Evolutionary conservation across 2,329 filamentous ascomycete genomes (phyloP).

Genomic region (Neofusicoccum sp.): DNA sequence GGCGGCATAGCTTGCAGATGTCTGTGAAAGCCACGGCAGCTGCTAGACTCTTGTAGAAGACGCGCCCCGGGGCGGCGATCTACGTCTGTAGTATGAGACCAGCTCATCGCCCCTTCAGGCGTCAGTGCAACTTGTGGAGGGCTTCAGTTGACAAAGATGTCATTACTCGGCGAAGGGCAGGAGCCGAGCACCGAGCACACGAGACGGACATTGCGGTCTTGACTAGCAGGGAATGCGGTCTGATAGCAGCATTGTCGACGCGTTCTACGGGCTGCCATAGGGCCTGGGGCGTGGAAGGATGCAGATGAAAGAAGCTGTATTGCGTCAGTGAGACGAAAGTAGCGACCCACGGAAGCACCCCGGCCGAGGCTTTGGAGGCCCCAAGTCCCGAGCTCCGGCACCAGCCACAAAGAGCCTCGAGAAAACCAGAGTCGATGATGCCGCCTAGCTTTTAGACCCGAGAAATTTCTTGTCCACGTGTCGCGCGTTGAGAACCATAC

Average conservation of each 20-base stretch:
- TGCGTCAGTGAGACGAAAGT: slow-evolving; percentile 8
- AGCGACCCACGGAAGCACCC: neutral
- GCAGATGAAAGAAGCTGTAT: neutral
- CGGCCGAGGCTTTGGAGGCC: neutral
- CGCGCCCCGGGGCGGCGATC: neutral
- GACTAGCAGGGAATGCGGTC: neutral
- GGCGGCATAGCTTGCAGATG: neutral
- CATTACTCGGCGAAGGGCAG: neutral
- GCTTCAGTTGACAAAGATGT: neutral
- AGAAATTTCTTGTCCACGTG: neutral
- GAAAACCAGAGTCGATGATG: neutral
- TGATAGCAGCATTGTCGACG: neutral
- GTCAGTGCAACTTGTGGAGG: neutral
- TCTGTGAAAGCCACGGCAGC: neutral
- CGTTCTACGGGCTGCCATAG: neutral
- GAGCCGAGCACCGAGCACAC: neutral
- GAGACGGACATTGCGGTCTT: neutral
- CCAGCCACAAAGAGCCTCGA: neutral
- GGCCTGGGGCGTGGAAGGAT: neutral
- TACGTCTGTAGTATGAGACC: neutral
- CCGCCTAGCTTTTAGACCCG: slow-evolving; percentile 7
- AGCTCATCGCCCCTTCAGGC: neutral
- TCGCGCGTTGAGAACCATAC: neutral
- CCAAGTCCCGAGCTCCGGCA: neutral
- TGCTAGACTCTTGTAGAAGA: neutral